Percentiles rank a stretch among this genome's conserved stretches.
phyloP scores from a whole-genome alignment of 805 yeast genomes.

The Hanseniaspora mollemarum region DNA sequence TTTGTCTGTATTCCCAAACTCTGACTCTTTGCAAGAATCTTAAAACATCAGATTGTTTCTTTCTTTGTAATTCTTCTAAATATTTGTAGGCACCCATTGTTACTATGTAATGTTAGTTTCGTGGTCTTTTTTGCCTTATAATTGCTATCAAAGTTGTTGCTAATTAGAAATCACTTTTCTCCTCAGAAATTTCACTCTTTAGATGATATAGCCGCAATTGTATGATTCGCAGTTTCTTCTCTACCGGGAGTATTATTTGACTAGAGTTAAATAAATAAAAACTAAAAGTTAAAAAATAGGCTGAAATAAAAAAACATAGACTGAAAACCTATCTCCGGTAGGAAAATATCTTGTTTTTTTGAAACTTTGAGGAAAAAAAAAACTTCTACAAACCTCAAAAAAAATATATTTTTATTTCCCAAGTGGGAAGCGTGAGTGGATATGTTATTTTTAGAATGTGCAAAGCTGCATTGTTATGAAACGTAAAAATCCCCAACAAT shows the following conservation, averaged over 20 bases:
- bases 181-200: background rate
- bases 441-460: slow-evolving; percentile 6
- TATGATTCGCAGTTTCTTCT: background rate
- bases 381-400: background rate
- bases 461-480: background rate
- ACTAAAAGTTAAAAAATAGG: background rate
- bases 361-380: background rate
- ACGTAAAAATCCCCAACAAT: too few relatives aligned
- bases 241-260: too few relatives aligned
- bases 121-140: slow-evolving; percentile 1
- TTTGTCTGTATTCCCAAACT: slow-evolving; percentile 99
- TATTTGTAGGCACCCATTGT: slow-evolving; percentile 99
- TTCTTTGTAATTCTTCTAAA: slow-evolving; percentile 97
- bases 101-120: slow-evolving; percentile 16
- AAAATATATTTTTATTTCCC: background rate
- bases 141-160: background rate
- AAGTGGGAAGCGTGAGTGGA: background rate
- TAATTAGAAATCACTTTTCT: background rate
- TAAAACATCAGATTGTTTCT: slow-evolving; percentile 99
- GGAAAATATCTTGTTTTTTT: background rate
- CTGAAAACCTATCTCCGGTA: background rate
- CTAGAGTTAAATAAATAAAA: too few relatives aligned
- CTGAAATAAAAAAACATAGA: background rate
- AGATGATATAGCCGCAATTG: too few relatives aligned
- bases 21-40: slow-evolving; percentile 98